phyloP scores from a whole-genome alignment of 2,329 filamentous ascomycete genomes.

The Dactylellina leptospora region DNA sequence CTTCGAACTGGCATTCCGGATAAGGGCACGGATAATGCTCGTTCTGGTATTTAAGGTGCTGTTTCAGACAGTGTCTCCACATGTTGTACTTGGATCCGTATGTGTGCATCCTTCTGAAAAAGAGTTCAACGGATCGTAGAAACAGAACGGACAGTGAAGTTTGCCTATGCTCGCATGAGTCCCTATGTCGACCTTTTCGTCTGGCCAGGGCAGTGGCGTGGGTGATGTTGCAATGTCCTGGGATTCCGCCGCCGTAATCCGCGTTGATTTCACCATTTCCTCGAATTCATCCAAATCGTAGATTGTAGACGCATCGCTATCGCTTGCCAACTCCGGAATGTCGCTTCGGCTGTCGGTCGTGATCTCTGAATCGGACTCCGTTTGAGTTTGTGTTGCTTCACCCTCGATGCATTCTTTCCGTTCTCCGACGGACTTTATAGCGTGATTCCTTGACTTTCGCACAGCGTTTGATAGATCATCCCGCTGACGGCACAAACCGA shows the following conservation, averaged over 20 bases:
- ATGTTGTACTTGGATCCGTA: slow-evolving; percentile 8
- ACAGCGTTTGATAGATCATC: slow-evolving; percentile 3
- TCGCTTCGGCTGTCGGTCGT: neutral
- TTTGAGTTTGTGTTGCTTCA: slow-evolving; percentile 3
- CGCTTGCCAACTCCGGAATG: neutral
- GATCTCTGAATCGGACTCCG: slow-evolving; percentile 2
- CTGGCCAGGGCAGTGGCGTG: neutral
- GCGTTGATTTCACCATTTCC: neutral
- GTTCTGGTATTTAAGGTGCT: slow-evolving; percentile 3
- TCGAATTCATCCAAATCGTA: slow-evolving; percentile 7
- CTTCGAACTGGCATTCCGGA: slow-evolving; percentile 7
- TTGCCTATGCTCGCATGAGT: slow-evolving; percentile 1
- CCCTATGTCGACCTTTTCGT: slow-evolving; percentile 1
- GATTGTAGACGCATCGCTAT: slow-evolving; percentile 9
- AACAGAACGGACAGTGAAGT: slow-evolving; percentile 11
- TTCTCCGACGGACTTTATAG: slow-evolving; percentile 3
- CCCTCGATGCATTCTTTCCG: neutral
- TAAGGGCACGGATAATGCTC: neutral
- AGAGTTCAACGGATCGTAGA: slow-evolving; percentile 6
- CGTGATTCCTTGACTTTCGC: neutral
- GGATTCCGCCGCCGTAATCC: neutral
- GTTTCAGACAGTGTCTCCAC: slow-evolving; percentile 10
- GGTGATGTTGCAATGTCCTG: slow-evolving; percentile 3
- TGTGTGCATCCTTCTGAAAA: neutral
- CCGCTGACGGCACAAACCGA: slow-evolving; percentile 2